These are phyloP conservation scores for Cryptococcus sp. DNA, from an alignment of 1,284 basidiomycete species.

Conservation along the genomic window DNA sequence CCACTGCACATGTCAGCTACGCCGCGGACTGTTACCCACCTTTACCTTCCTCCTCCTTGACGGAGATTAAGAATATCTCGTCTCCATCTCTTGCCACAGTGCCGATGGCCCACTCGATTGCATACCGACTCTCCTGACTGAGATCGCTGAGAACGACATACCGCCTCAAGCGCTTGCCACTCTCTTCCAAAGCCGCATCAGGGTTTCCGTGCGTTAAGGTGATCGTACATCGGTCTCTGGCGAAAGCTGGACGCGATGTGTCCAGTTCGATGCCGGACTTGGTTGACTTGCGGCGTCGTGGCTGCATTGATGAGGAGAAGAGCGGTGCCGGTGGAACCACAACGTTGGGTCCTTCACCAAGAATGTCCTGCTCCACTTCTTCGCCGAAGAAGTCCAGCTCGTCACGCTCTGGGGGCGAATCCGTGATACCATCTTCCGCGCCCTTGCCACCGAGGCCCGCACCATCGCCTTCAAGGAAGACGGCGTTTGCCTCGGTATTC, in stretches of 20 bases:
- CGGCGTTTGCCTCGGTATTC: slow-evolving; percentile 73
- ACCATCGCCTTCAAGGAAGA: slow-evolving; percentile 52
- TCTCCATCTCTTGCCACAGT: slow-evolving; percentile 95
- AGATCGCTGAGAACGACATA: slow-evolving; percentile 94
- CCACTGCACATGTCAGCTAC: slow-evolving; percentile 57
- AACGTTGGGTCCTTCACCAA: slow-evolving; percentile 72
- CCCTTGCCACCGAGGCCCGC: slow-evolving; percentile 36
- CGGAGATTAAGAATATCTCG: slow-evolving; percentile 81
- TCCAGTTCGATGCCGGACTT: slow-evolving; percentile 54
- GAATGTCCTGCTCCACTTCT: slow-evolving; percentile 51
- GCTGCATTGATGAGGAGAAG: slow-evolving; percentile 28
- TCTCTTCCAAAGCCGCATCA: slow-evolving; percentile 58
- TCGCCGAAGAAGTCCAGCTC: slow-evolving; percentile 61
- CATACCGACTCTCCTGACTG: slow-evolving; percentile 87
- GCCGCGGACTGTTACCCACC: slow-evolving; percentile 56
- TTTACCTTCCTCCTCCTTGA: slow-evolving; percentile 91
- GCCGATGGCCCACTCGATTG: slow-evolving; percentile 94
- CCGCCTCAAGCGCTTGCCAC: slow-evolving; percentile 63
- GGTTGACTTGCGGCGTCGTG: slow-evolving; percentile 34
- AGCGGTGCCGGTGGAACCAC: slow-evolving; percentile 56
- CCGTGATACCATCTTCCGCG: slow-evolving; percentile 34
- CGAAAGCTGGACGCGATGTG: slow-evolving; percentile 78
- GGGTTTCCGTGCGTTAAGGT: slow-evolving; percentile 83
- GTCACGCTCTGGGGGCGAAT: slow-evolving; percentile 13
- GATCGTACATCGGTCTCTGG: slow-evolving; percentile 90